Percentiles rank a stretch among this genome's conserved stretches.
Evolutionary conservation across 108 stramenopile genomes (phyloP).

Genomic region (Cyclotella sp.): DNA sequence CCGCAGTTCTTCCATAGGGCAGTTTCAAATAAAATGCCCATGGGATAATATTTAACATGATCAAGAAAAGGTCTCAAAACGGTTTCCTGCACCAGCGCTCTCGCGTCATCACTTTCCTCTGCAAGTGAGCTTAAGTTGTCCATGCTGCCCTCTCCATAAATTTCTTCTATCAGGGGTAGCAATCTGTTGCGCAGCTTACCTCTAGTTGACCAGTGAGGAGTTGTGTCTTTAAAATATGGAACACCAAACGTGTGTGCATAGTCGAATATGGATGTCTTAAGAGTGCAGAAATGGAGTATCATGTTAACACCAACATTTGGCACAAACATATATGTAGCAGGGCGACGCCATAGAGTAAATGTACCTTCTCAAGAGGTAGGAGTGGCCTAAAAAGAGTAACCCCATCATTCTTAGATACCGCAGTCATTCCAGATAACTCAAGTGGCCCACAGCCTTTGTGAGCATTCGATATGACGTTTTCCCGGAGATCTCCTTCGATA

Average conservation of each 20-base stretch:
- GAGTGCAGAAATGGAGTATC: not conserved
- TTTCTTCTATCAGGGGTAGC: slow-evolving; percentile 90
- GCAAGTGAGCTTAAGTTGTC: slow-evolving; percentile 84
- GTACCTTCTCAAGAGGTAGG: slow-evolving; percentile 75
- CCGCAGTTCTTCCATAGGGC: slow-evolving; percentile 65
- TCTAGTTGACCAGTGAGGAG: slow-evolving; percentile 95
- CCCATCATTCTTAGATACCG: slow-evolving; percentile 85
- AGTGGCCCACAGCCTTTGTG: slow-evolving; percentile 92
- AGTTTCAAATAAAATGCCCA: slow-evolving; percentile 80
- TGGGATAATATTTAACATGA: slow-evolving; percentile 56
- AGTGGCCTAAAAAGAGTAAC: slow-evolving; percentile 91
- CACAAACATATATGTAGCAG: not conserved
- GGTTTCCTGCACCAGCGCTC: slow-evolving; percentile 64
- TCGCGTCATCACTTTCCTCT: slow-evolving; percentile 83
- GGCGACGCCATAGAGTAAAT: not conserved
- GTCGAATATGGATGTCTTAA: slow-evolving; percentile 64
- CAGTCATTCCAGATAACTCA: slow-evolving; percentile 89
- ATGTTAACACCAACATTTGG: not conserved
- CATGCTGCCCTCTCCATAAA: slow-evolving; percentile 95
- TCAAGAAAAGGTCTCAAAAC: slow-evolving; percentile 73
- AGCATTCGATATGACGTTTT: slow-evolving; percentile 96
- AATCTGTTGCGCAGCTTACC: slow-evolving; percentile 94
- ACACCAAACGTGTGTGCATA: slow-evolving; percentile 95
- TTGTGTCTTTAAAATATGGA: slow-evolving; percentile 96
- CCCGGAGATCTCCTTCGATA: slow-evolving; percentile 84